These are phyloP conservation scores for Blastobotrys ciferrii DNA, from an alignment of 1,139 yeast genomes.

Conservation along the genomic window DNA sequence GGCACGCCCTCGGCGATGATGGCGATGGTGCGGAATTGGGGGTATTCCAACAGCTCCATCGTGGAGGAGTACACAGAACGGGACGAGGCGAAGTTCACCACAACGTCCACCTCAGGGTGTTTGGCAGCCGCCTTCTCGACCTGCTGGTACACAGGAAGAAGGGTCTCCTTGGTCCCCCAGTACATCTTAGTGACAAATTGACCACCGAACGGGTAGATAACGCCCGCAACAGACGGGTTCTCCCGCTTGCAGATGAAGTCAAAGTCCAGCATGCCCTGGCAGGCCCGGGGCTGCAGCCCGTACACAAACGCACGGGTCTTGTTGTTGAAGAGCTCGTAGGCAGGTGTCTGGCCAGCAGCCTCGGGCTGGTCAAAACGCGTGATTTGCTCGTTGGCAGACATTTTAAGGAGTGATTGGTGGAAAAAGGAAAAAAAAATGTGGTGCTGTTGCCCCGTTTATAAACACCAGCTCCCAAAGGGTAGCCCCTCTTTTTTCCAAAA, in stretches of 20 bases:
- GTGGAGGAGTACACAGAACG: conserved; percentile 48
- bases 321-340: conserved; percentile 42
- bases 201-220: conserved; percentile 48
- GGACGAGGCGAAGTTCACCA: conserved; percentile 48
- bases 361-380: conserved; percentile 30
- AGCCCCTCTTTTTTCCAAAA: background rate
- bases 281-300: conserved; percentile 46
- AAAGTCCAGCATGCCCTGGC: conserved; percentile 50
- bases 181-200: conserved; percentile 47
- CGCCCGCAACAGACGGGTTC: conserved; percentile 48
- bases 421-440: background rate
- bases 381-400: conserved; percentile 34
- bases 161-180: conserved; percentile 51
- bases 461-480: background rate
- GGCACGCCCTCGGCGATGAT: conserved; percentile 51
- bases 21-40: conserved; percentile 47
- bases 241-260: conserved; percentile 48
- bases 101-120: conserved; percentile 50
- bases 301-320: conserved; percentile 47
- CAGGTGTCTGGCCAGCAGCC: conserved; percentile 15
- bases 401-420: conserved; percentile 9
- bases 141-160: conserved; percentile 46
- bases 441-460: background rate
- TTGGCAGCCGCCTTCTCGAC: conserved; percentile 42
- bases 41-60: conserved; percentile 47